phyloP scores from a whole-genome alignment of 306 rosid species.

The Trifolium dubium region DNA sequence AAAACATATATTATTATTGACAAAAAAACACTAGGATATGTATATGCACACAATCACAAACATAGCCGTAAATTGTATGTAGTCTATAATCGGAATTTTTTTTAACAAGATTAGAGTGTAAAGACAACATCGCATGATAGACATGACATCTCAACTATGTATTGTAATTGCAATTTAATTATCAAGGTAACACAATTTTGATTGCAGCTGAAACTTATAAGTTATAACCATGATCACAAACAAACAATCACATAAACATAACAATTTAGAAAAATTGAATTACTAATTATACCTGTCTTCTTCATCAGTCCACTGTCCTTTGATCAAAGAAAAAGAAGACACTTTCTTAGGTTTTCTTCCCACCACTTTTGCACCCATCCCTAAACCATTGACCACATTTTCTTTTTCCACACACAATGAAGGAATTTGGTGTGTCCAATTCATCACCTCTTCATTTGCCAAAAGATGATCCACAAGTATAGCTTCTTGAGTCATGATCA shows the following conservation, averaged over 20 bases:
- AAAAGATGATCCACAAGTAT: constrained; percentile 34
- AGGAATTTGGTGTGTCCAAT: constrained; percentile 44
- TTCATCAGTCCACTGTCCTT: constrained; percentile 89
- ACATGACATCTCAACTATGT: no score
- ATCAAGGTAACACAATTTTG: no score
- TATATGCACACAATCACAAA: not conserved
- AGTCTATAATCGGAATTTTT: no score
- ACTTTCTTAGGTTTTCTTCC: constrained; percentile 56
- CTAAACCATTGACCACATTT: constrained; percentile 10
- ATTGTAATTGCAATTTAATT: no score
- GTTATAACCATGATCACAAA: no score
- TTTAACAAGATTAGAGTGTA: no score
- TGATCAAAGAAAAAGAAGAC: constrained; percentile 52
- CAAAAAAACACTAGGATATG: not conserved
- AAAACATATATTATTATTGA: no score
- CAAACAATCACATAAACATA: not conserved
- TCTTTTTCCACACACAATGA: constrained; percentile 29
- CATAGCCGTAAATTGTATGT: no score
- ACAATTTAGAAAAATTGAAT: not conserved
- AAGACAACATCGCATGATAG: no score
- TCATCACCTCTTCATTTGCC: constrained; percentile 42
- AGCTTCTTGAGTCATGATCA: constrained; percentile 10
- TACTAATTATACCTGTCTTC: constrained; percentile 72
- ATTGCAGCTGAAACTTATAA: no score
- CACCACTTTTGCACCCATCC: constrained; percentile 31